Evolutionary conservation across 768 basidiomycete species (phyloP).

Genomic region (Hygrocybe punicea): DNA sequence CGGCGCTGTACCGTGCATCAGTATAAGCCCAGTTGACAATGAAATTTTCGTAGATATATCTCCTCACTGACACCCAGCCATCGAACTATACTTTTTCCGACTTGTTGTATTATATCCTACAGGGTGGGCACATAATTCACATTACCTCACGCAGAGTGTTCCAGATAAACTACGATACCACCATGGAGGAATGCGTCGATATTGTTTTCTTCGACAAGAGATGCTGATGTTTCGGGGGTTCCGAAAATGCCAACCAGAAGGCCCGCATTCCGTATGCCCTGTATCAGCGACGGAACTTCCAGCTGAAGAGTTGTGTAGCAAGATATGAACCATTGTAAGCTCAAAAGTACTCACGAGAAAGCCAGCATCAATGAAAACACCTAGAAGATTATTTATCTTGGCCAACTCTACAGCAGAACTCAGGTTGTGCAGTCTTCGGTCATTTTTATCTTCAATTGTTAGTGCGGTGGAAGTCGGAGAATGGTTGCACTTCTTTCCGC

Average conservation of each 20-base stretch:
- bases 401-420: conserved; percentile 92
- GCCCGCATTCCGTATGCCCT: conserved; percentile 84
- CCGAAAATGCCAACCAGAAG: conserved; percentile 85
- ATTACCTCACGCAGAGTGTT: conserved; percentile 52
- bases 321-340: background rate
- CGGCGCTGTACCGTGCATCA: conserved; percentile 66
- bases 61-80: conserved; percentile 5
- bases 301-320: conserved; percentile 43
- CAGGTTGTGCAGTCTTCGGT: conserved; percentile 64
- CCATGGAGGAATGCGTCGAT: conserved; percentile 69
- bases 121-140: conserved; percentile 13
- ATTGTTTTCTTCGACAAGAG: conserved; percentile 40
- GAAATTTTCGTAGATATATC: conserved; percentile 11
- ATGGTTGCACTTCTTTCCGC: conserved; percentile 56
- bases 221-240: conserved; percentile 42
- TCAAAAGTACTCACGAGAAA: conserved; percentile 61
- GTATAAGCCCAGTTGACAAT: conserved; percentile 47
- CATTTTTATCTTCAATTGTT: conserved; percentile 41
- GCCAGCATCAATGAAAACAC: conserved; percentile 83
- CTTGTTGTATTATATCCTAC: conserved; percentile 7
- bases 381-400: conserved; percentile 86
- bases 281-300: conserved; percentile 85
- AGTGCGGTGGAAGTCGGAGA: conserved; percentile 39
- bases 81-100: background rate
- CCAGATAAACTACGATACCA: conserved; percentile 64